Conservation (phyloP, 345 rosid species). For the Lumnitzera littorea region DNA sequence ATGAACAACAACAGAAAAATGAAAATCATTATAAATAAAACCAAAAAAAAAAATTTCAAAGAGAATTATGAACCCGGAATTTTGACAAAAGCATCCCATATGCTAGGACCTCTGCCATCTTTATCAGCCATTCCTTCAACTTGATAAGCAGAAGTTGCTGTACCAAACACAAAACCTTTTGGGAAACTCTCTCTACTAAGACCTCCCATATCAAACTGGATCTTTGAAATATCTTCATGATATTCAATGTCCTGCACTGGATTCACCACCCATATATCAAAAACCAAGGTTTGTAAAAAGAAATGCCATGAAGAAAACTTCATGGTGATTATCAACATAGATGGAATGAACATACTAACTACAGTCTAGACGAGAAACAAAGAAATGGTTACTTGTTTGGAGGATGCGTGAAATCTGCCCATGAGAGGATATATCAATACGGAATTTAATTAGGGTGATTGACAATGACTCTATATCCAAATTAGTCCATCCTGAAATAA, state of each 20-base stretch:
- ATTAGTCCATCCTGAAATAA: no score
- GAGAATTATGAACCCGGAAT: slow-evolving; percentile 25
- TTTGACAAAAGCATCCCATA: slow-evolving; percentile 50
- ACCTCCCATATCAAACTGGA: slow-evolving; percentile 32
- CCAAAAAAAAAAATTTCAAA: not conserved
- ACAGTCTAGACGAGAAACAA: no score
- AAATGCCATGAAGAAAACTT: no score
- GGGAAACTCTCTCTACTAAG: slow-evolving; percentile 37
- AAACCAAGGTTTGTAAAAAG: no score
- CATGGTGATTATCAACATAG: no score
- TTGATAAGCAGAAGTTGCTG: slow-evolving; percentile 49
- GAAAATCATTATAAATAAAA: not conserved
- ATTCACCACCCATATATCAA: not conserved
- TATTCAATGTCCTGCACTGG: not conserved
- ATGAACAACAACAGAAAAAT: not conserved
- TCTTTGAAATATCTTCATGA: not conserved
- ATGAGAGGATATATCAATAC: no score
- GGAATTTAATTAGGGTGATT: no score
- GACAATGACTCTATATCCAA: no score
- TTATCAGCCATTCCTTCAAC: slow-evolving; percentile 56
- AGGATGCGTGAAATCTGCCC: no score
- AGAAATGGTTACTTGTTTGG: no score
- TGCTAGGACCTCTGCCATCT: slow-evolving; percentile 58
- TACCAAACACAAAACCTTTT: slow-evolving; percentile 36
- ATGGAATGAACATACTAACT: no score